Base-by-base conservation (phyloP, 768 basidiomycete genomes). In the Brasilioporus rufonigricans region DNA sequence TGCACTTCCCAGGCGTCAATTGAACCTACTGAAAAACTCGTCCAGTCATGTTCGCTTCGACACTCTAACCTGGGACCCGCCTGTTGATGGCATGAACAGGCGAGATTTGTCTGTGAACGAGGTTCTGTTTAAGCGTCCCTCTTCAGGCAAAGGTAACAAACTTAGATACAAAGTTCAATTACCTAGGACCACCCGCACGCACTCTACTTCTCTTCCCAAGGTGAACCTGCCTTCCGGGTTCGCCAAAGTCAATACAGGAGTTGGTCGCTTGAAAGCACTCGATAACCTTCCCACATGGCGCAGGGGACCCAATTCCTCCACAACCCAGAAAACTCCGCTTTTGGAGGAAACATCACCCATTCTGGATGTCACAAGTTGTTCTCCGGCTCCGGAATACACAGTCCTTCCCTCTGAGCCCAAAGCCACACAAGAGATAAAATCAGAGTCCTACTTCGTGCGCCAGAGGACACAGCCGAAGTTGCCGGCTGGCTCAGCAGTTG, bases 401-500 rank as follows among this genome's bases (percentile, higher is more conserved):
- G 38, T n/a, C 14, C 45, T 32, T 33, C 60, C 74, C 31, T 68
- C 75, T 18, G 55, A 60, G 38, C 43, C 32, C 9, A 67, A 71
- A 19, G 68, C 72, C 10, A 69, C 69, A 11, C 65, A 74, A 38
- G 76, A 77, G 32, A 59, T 59, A 47, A 64, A 61, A 53, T 44
- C 53, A 12, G 70, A 71, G 27, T 41, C 64, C 12, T 65, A 59
- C 50, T 55, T 72, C 35, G 57, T 71, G 33, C 82, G 81, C 48
- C 62, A 76, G 9, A 78, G 82, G 64, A 69, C 77, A n/a, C 81
- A 84, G 58, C 84, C 84, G 5, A 89, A 84, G 67, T 81, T 89
- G 79, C 87, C 87, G 46, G 81, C 74, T 49, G 88, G 87, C 21
- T 83, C 86, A 44, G 80, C 78, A 39, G 85, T 91, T 50, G 88